Evolutionary conservation across 371 early-diverging fungal species (phyloP).

Genomic region (Mucor sp.): DNA sequence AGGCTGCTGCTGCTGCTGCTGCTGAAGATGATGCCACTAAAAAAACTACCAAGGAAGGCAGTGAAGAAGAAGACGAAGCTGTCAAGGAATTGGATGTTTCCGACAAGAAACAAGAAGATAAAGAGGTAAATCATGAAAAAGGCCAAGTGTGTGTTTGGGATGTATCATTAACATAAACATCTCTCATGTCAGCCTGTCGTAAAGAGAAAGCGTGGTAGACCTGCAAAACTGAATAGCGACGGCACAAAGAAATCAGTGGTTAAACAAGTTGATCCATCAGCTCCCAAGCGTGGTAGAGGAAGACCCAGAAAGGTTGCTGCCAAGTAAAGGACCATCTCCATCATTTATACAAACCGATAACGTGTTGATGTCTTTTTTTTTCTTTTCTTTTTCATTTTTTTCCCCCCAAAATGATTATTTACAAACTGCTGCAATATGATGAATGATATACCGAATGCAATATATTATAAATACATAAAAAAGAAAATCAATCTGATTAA

Average conservation of each 20-base stretch:
- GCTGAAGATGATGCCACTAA: neutral
- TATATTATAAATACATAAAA: too few species aligned
- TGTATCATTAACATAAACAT: neutral
- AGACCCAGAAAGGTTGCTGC: conserved; percentile 13
- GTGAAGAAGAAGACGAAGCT: neutral
- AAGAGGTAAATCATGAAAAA: neutral
- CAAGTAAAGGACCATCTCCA: neutral
- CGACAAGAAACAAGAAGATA: neutral
- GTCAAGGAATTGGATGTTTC: neutral
- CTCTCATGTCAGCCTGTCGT: neutral
- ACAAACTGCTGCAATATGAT: neutral
- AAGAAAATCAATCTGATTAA: neutral
- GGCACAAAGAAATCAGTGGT: neutral
- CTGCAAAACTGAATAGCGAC: neutral
- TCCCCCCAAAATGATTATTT: neutral
- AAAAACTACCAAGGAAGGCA: neutral
- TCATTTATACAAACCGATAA: neutral
- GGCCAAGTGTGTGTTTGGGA: neutral
- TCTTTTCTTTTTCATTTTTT: neutral
- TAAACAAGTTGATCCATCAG: neutral
- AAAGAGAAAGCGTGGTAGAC: conserved; percentile 20
- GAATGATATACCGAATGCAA: neutral
- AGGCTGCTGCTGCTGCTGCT: neutral
- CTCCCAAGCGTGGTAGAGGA: conserved; percentile 14
- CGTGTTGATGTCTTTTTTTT: neutral